Conservation (phyloP, 2,329 filamentous ascomycete genomes). For the Penicillium sp. region DNA sequence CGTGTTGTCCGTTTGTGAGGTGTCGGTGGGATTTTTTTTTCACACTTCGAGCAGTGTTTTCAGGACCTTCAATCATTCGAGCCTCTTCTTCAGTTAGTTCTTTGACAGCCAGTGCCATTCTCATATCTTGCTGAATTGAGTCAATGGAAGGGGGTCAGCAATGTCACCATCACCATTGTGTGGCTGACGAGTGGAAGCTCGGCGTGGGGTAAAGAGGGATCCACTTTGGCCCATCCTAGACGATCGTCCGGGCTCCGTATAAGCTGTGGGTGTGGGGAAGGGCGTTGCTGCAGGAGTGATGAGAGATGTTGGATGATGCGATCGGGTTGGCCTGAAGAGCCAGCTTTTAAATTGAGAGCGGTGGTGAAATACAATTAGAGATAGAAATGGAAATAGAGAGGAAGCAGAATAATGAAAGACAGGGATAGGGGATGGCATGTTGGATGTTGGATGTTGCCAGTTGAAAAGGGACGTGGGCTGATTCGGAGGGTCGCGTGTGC, state of each 20-base stretch:
- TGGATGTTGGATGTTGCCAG: background rate
- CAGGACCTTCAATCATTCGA: background rate
- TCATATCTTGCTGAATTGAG: background rate
- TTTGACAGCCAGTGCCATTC: background rate
- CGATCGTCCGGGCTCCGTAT: constrained; percentile 1
- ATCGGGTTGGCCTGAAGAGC: background rate
- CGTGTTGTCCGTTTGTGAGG: background rate
- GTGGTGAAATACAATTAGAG: background rate
- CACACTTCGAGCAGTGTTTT: too few species aligned
- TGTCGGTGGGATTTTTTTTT: background rate
- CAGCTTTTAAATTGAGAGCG: background rate
- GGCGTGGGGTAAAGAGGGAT: constrained; percentile 9
- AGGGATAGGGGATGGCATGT: constrained; percentile 9
- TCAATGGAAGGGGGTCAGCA: background rate
- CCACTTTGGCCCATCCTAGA: constrained; percentile 7
- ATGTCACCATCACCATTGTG: constrained; percentile 8
- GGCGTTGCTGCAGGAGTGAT: background rate
- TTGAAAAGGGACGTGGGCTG: constrained; percentile 6
- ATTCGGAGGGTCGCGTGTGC: constrained; percentile 13
- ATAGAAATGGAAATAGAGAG: background rate
- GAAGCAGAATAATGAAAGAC: background rate
- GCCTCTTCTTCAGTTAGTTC: background rate
- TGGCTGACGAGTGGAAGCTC: constrained; percentile 8
- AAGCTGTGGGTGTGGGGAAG: constrained; percentile 6
- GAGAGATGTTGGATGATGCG: background rate